Evolutionary conservation across 257 asterid species (phyloP).

Genomic region (Voacanga thouarsii): DNA sequence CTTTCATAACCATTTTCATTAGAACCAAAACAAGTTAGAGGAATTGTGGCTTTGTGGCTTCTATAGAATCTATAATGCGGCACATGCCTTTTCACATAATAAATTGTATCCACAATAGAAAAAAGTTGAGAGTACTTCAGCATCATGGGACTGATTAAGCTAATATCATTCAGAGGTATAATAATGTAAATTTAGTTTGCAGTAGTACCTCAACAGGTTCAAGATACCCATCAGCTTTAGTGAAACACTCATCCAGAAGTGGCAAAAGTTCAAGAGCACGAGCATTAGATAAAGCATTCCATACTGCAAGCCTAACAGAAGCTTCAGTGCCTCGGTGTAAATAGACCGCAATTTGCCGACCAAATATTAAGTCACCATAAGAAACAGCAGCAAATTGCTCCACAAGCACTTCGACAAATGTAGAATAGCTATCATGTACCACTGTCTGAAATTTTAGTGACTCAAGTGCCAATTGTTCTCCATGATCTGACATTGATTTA

Average conservation of each 20-base stretch:
- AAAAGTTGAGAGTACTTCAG: not conserved
- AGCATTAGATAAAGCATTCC: conserved; percentile 73
- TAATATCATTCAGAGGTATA: not conserved
- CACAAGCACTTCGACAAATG: conserved; percentile 72
- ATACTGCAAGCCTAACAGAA: conserved; percentile 67
- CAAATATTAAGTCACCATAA: conserved; percentile 79
- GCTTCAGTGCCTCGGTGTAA: conserved; percentile 68
- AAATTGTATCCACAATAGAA: not conserved
- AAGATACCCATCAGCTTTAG: conserved; percentile 65
- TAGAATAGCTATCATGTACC: conserved; percentile 68
- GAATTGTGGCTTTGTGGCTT: not conserved
- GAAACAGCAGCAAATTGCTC: conserved; percentile 94
- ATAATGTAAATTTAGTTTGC: not conserved
- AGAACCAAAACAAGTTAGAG: not conserved
- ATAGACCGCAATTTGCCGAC: conserved; percentile 78
- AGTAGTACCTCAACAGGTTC: conserved; percentile 81
- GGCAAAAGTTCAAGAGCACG: conserved; percentile 87
- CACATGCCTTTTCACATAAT: not conserved
- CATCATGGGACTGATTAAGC: not conserved
- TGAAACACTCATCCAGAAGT: conserved; percentile 52
- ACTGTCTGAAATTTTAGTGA: conserved; percentile 52
- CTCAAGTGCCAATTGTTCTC: conserved; percentile 16
- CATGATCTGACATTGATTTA: conserved; percentile 15
- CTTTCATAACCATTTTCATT: not conserved
- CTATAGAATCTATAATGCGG: too few species aligned